Conservation (phyloP, 495 filamentous ascomycete species). For the Xylaria acuta region DNA sequence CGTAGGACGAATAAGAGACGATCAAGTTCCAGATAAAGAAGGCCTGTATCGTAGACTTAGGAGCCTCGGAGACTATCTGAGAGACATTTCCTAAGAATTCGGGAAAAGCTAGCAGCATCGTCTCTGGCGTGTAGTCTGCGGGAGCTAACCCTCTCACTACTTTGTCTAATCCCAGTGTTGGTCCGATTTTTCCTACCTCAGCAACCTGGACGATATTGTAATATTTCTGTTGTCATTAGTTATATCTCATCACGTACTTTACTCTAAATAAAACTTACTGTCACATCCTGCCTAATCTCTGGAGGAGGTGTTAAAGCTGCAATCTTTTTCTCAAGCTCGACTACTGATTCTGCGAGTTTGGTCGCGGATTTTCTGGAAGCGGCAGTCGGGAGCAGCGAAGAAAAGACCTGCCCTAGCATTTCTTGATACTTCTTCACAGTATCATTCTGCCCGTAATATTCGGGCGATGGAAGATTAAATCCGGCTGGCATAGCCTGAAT, state of each 20-base stretch:
- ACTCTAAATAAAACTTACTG: conserved; percentile 32
- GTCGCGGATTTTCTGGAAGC: conserved; percentile 32
- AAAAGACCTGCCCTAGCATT: conserved; percentile 50
- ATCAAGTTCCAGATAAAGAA: conserved; percentile 45
- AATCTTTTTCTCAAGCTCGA: conserved; percentile 66
- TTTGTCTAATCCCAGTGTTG: conserved; percentile 59
- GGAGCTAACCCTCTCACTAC: conserved; percentile 63
- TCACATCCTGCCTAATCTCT: conserved; percentile 51
- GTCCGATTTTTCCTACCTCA: conserved; percentile 59
- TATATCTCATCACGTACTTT: not conserved
- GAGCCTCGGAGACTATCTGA: conserved; percentile 40
- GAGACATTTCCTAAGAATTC: conserved; percentile 43
- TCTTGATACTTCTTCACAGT: conserved; percentile 59
- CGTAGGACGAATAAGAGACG: conserved; percentile 45
- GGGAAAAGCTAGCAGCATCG: conserved; percentile 58
- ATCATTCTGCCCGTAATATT: conserved; percentile 67
- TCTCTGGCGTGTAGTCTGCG: conserved; percentile 53
- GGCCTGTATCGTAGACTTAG: conserved; percentile 42
- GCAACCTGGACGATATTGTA: conserved; percentile 46
- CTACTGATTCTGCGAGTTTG: conserved; percentile 47
- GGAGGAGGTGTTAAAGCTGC: conserved; percentile 64
- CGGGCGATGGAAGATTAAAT: conserved; percentile 67
- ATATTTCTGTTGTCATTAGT: conserved; percentile 39
- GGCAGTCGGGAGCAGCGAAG: conserved; percentile 35
- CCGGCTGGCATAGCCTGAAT: conserved; percentile 57